Conservation (phyloP, 192 early-diverging fungal genomes). For the Linnemannia schmuckeri region DNA sequence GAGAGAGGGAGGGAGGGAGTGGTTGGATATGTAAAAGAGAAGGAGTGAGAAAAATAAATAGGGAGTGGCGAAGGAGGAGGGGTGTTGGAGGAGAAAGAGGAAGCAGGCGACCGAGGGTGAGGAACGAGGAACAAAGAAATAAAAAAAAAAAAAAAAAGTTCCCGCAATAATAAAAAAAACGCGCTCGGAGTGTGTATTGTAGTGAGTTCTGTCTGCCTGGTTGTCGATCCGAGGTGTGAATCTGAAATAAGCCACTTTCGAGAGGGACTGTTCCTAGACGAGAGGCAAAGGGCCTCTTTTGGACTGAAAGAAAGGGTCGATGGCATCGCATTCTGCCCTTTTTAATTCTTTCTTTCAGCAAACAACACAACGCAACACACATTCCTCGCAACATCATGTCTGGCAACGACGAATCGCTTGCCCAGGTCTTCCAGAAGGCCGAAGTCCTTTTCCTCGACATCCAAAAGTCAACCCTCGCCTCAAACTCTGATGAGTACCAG, state of each 20-base stretch:
- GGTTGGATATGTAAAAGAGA: neutral
- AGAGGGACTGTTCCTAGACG: neutral
- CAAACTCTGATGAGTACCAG: constrained; percentile 53
- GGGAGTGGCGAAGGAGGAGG: neutral
- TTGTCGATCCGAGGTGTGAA: neutral
- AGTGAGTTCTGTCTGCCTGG: neutral
- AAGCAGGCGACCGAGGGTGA: neutral
- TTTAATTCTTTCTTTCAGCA: neutral
- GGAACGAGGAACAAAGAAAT: neutral
- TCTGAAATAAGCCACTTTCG: neutral
- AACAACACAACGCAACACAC: neutral
- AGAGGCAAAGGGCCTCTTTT: neutral
- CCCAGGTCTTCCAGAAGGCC: constrained; percentile 47
- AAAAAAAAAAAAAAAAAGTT: constrained; percentile 3
- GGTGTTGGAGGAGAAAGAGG: neutral
- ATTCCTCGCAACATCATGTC: constrained; percentile 22
- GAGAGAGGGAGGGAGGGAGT: neutral
- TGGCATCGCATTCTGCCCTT: neutral
- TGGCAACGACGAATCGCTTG: constrained; percentile 33
- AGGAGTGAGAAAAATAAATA: neutral
- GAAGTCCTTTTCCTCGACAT: constrained; percentile 40
- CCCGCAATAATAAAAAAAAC: neutral
- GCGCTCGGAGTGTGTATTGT: neutral
- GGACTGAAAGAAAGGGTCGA: neutral
- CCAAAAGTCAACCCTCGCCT: constrained; percentile 39